phyloP scores from a whole-genome alignment of 2,329 filamentous ascomycete species.

The Delphinella strobiligena region DNA sequence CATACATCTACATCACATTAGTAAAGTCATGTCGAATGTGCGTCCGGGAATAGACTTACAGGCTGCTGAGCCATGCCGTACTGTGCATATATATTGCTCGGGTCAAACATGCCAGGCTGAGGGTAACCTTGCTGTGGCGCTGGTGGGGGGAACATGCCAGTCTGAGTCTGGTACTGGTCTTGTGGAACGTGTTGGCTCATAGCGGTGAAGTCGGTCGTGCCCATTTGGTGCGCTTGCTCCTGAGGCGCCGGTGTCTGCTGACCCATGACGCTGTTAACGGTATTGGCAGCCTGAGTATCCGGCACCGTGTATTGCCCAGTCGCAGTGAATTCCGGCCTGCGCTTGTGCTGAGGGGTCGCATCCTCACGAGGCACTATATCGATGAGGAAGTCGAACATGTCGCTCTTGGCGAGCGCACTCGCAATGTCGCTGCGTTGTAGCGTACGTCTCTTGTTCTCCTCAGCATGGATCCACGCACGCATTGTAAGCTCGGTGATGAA shows the following conservation, averaged over 20 bases:
- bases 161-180: conserved; percentile 57
- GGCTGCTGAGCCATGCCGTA: conserved; percentile 79
- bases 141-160: conserved; percentile 69
- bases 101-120: conserved; percentile 63
- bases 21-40: not conserved
- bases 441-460: conserved; percentile 95
- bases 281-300: conserved; percentile 37
- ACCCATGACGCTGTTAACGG: conserved; percentile 20
- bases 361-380: conserved; percentile 97
- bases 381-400: conserved; percentile 99
- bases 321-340: conserved; percentile 31
- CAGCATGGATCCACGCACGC: conserved; percentile 98
- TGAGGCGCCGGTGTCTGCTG: conserved; percentile 16
- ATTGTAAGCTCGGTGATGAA: conserved; percentile 99
- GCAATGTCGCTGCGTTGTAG: conserved; percentile 94
- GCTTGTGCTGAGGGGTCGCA: conserved; percentile 72
- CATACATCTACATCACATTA: conserved; percentile 5
- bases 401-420: conserved; percentile 86
- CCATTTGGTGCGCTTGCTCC: conserved; percentile 17
- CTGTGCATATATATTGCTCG: conserved; percentile 62
- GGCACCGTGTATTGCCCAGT: conserved; percentile 32
- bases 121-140: conserved; percentile 68
- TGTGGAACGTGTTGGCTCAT: conserved; percentile 22
- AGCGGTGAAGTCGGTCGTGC: conserved; percentile 18
- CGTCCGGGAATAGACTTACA: conserved; percentile 47